Evolutionary conservation across 805 yeast genomes (phyloP), one percentile per base, ranked within the genome.

Genomic region (Candida mattraensis): DNA sequence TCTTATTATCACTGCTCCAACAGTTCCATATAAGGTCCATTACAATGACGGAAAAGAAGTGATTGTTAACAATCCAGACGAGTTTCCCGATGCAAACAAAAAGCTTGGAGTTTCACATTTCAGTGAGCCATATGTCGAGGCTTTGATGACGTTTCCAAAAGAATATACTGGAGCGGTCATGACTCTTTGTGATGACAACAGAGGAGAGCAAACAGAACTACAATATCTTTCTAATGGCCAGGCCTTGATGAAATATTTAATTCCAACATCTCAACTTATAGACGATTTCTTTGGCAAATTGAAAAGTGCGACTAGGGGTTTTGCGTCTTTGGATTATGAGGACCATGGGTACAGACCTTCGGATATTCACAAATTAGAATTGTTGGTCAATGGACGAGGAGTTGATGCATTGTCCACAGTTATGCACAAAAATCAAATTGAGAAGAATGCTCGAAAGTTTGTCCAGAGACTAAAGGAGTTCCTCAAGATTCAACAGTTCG

Each of bases 251-350:
- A 83, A 80, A 50, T 93, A 88, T 60, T 76, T 79, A 40, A 62
- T 91, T 5, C 98, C 99, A 2, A 70, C 93, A 33, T 83, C 95
- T 0, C 94, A 87, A 53, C 65, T 91, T 22, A 96, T 93, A 5
- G 97, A 91, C 54, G 96, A 93, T 62, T 91, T 91, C 58, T 89
- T 93, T 60, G 98, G 98, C 2, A 87, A 85, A 56, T 69, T 91
- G 40, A 91, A 91, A 58, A 89, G 96, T 2, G 73, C 79, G 1
- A 87, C 98, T 0, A 78, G 80, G 53, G 99, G 99, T 1, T 91
- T 86, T 61, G 98, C 96, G 0, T 86, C 96, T 0, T 67, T 91
- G 35, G 98, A 91, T 62, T 91, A 91, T 54, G 97, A 93, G 50
- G 98, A 91, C 54, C 80, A 83, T 4, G 99, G 98, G 0, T 91